These are phyloP conservation scores for Suillus subaureus DNA, from an alignment of 768 basidiomycete genomes.

Conservation along the genomic window DNA sequence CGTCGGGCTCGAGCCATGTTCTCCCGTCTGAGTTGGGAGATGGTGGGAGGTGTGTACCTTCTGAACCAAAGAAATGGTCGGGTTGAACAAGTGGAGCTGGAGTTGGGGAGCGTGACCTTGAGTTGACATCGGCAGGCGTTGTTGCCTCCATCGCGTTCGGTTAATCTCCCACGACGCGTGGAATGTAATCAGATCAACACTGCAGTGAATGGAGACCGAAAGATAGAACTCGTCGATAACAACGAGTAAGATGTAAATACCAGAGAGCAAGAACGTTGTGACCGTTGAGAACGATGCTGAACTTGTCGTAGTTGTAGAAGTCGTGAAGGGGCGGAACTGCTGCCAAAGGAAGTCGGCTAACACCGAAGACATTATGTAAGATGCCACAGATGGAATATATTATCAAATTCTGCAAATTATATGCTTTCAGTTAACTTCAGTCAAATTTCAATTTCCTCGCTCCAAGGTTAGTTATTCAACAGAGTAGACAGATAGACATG, in stretches of 20 bases:
- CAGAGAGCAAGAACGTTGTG: background rate
- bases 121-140: background rate
- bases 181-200: slow-evolving; percentile 1
- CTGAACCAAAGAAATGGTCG: slow-evolving; percentile 79
- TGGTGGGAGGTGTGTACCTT: slow-evolving; percentile 46
- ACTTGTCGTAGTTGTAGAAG: slow-evolving; percentile 3
- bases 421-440: background rate
- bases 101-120: slow-evolving; percentile 52
- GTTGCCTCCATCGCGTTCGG: slow-evolving; percentile 25
- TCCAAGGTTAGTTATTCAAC: background rate
- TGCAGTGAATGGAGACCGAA: background rate
- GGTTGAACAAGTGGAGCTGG: slow-evolving; percentile 64
- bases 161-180: slow-evolving; percentile 15
- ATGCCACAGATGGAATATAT: background rate
- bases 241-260: background rate
- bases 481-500: background rate
- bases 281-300: background rate
- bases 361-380: slow-evolving; percentile 8
- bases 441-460: background rate
- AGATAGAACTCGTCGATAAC: background rate
- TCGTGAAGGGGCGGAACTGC: slow-evolving; percentile 6
- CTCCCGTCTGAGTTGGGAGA: slow-evolving; percentile 67
- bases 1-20: slow-evolving; percentile 73
- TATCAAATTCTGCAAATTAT: background rate
- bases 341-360: slow-evolving; percentile 1